phyloP scores from a whole-genome alignment of 2,329 filamentous ascomycete genomes.

The Truncatella angustata region DNA sequence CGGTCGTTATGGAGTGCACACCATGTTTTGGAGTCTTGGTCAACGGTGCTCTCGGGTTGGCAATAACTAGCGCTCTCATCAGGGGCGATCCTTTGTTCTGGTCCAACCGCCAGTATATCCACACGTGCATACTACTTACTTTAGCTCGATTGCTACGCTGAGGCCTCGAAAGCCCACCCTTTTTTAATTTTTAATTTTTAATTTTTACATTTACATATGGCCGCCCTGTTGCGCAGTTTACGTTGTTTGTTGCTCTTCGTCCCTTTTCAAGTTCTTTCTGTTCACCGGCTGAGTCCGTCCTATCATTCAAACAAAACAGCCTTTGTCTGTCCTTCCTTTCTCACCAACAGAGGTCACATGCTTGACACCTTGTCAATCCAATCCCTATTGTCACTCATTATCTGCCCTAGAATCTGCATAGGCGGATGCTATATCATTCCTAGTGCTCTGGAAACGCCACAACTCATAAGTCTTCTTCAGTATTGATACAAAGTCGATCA shows the following conservation, averaged over 20 bases:
- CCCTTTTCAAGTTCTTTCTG: neutral
- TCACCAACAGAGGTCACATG: neutral
- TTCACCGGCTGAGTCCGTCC: slow-evolving; percentile 7
- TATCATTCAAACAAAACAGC: neutral
- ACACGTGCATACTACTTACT: neutral
- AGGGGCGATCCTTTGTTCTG: neutral
- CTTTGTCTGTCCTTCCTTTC: slow-evolving; percentile 4
- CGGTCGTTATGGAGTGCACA: neutral
- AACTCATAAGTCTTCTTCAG: neutral
- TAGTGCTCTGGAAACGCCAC: slow-evolving; percentile 9
- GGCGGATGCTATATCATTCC: neutral
- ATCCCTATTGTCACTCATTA: neutral
- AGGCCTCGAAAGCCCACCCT: neutral
- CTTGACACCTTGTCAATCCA: slow-evolving; percentile 1
- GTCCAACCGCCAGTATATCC: neutral
- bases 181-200: no score
- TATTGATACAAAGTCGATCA: neutral
- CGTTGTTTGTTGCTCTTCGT: slow-evolving; percentile 2
- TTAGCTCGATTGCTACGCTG: neutral
- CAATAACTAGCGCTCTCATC: neutral
- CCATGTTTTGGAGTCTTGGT: no score
- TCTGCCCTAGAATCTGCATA: neutral
- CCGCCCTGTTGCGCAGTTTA: neutral
- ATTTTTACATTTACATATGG: neutral
- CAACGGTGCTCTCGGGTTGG: neutral